Evolutionary conservation across 192 early-diverging fungal genomes (phyloP).

Genomic region (Rhizophagus clarus): DNA sequence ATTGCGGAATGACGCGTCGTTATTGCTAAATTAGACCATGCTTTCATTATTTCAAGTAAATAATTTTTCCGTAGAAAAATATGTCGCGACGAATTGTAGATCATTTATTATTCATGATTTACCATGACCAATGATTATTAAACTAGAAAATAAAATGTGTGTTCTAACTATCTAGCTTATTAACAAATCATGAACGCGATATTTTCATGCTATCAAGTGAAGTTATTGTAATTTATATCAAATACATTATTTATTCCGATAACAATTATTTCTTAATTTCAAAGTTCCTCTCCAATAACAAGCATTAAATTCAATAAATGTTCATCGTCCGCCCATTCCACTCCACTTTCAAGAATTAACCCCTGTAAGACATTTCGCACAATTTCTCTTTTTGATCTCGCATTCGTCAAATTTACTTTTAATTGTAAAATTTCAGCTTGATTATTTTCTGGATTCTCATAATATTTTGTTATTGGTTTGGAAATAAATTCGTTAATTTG

Average conservation of each 20-base stretch:
- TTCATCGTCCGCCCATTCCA: constrained; percentile 34
- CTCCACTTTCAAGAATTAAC: constrained; percentile 40
- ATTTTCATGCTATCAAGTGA: too few species aligned
- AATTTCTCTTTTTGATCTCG: constrained; percentile 29
- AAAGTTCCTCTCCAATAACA: constrained; percentile 33
- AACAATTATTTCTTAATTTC: too few species aligned
- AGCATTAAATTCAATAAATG: constrained; percentile 32
- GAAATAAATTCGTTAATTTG: constrained; percentile 18
- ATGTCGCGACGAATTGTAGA: too few species aligned
- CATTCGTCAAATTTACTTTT: constrained; percentile 8
- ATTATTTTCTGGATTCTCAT: not conserved
- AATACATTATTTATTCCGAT: not conserved
- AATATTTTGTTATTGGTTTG: not conserved
- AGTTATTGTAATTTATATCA: too few species aligned
- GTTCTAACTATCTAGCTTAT: too few species aligned
- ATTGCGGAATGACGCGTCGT: not conserved
- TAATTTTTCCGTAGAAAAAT: too few species aligned
- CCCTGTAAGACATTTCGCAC: constrained; percentile 36
- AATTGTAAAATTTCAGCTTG: not conserved
- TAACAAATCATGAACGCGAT: too few species aligned
- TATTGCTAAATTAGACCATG: not conserved
- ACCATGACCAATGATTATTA: too few species aligned
- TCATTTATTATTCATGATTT: too few species aligned
- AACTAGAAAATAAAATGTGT: too few species aligned
- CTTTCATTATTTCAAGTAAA: not conserved